phyloP scores from a whole-genome alignment of 371 early-diverging fungal genomes.

The Mucor lusitanicus region DNA sequence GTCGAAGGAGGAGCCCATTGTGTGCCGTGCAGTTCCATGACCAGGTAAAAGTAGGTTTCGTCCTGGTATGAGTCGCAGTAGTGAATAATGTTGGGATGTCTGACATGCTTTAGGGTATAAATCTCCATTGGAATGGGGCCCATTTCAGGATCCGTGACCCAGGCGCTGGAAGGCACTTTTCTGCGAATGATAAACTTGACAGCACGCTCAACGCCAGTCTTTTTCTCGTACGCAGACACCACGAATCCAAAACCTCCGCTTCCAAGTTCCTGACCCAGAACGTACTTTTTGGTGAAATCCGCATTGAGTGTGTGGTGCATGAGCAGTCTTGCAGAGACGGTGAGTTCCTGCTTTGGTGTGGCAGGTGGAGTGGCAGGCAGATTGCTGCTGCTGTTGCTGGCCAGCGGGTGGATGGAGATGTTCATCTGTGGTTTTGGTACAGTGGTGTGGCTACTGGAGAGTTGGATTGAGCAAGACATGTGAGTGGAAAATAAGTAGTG shows the following conservation, averaged over 20 bases:
- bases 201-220: slow-evolving; percentile 64
- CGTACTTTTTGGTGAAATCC: slow-evolving; percentile 56
- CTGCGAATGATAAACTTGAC: slow-evolving; percentile 79
- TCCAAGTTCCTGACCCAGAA: slow-evolving; percentile 70
- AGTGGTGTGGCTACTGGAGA: slow-evolving; percentile 21
- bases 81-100: slow-evolving; percentile 71
- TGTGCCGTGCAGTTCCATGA: slow-evolving; percentile 82
- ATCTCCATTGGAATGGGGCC: slow-evolving; percentile 79
- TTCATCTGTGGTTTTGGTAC: slow-evolving; percentile 9
- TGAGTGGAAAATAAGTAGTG: neutral
- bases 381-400: neutral
- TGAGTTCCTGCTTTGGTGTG: slow-evolving; percentile 31
- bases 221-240: slow-evolving; percentile 59
- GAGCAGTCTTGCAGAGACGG: slow-evolving; percentile 48
- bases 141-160: slow-evolving; percentile 63
- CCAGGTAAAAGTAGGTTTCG: slow-evolving; percentile 64
- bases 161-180: slow-evolving; percentile 63
- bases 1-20: slow-evolving; percentile 49
- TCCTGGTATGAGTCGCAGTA: slow-evolving; percentile 73
- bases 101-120: slow-evolving; percentile 67
- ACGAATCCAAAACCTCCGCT: slow-evolving; percentile 85
- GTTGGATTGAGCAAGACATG: slow-evolving; percentile 27
- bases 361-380: slow-evolving; percentile 14
- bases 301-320: slow-evolving; percentile 46
- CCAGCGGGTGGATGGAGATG: slow-evolving; percentile 20